Evolutionary conservation across 257 asterid species (phyloP).

Genomic region (Primulina huaijiensis): DNA sequence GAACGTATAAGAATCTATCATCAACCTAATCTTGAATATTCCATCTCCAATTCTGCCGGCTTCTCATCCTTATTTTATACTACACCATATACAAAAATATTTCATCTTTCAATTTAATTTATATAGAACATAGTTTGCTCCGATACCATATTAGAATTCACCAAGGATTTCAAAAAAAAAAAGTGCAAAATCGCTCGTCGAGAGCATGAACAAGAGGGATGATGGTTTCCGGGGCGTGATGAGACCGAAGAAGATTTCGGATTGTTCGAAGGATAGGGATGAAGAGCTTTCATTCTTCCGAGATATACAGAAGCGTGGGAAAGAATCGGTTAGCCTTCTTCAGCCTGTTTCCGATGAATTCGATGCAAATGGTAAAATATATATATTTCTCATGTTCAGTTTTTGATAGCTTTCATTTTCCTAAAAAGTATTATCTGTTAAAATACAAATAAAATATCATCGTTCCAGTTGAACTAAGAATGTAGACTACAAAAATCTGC

Average conservation of each 20-base stretch:
- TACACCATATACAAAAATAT: too few relatives aligned
- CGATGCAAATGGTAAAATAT: slow-evolving; percentile 45
- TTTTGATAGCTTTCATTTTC: too few relatives aligned
- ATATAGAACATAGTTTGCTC: slow-evolving; percentile 15
- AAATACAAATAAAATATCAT: too few relatives aligned
- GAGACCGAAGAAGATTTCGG: slow-evolving; percentile 26
- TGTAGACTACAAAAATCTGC: too few relatives aligned
- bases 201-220: slow-evolving; percentile 33
- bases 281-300: slow-evolving; percentile 70
- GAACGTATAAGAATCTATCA: not conserved
- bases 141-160: slow-evolving; percentile 10
- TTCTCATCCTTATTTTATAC: not conserved
- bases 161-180: not conserved
- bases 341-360: slow-evolving; percentile 67
- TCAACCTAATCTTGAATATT: not conserved
- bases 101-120: not conserved
- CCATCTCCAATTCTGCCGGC: not conserved
- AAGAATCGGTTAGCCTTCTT: slow-evolving; percentile 51
- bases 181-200: not conserved
- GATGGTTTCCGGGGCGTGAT: slow-evolving; percentile 9
- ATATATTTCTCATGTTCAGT: too few relatives aligned
- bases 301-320: slow-evolving; percentile 56
- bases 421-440: too few relatives aligned
- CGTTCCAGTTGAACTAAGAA: too few relatives aligned
- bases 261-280: slow-evolving; percentile 47